phyloP scores from a whole-genome alignment of 75 land plant species.

The Pseudotsuga menziesii region DNA sequence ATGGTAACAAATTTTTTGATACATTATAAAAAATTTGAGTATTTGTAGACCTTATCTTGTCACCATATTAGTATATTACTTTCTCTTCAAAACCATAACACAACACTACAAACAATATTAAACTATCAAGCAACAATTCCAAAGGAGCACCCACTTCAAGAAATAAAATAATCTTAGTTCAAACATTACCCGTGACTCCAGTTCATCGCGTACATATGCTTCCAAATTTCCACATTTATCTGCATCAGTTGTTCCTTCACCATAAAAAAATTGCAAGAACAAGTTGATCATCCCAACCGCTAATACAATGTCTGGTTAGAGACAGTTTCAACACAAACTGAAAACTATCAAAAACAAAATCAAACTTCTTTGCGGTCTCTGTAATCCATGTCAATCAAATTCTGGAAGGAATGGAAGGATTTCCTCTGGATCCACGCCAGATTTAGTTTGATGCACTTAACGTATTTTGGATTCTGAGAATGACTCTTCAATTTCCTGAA shows the following conservation, averaged over 20 bases:
- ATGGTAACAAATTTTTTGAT: neutral
- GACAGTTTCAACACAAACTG: neutral
- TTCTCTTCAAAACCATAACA: neutral
- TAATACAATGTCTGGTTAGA: neutral
- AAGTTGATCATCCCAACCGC: constrained; percentile 74
- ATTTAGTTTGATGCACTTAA: constrained; percentile 84
- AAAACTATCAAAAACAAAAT: neutral
- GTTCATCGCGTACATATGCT: constrained; percentile 53
- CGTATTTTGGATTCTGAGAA: constrained; percentile 65
- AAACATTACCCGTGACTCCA: constrained; percentile 63
- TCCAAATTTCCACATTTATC: constrained; percentile 66
- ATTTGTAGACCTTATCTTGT: neutral
- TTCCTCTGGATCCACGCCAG: constrained; percentile 58
- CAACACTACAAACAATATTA: neutral
- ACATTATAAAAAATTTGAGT: neutral
- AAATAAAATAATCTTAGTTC: neutral
- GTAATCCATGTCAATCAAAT: constrained; percentile 63
- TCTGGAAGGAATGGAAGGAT: constrained; percentile 83
- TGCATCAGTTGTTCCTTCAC: constrained; percentile 84
- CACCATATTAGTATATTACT: neutral
- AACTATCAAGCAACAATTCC: neutral
- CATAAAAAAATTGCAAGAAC: constrained; percentile 74
- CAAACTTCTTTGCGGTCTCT: neutral
- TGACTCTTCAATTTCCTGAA: constrained; percentile 84
- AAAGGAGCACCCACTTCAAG: neutral